A percentile compares a stretch with the other conserved stretches of the same genome.
Conservation (phyloP, 768 basidiomycete species). For the Russula foetens region DNA sequence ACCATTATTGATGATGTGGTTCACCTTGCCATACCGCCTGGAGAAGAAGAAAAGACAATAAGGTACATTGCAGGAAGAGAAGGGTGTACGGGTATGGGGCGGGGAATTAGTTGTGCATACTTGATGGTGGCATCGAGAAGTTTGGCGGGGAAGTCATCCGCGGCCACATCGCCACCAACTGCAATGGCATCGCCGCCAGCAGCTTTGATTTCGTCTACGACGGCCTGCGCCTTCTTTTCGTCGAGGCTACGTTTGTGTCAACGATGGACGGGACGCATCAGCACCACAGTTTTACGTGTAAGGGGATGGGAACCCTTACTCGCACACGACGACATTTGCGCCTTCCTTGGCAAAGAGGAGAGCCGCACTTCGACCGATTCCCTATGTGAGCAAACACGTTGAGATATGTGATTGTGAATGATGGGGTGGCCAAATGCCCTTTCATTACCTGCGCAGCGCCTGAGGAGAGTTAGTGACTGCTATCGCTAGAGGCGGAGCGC, state of each 20-base stretch:
- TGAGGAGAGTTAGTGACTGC: slow-evolving; percentile 22
- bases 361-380: slow-evolving; percentile 70
- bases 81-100: background rate
- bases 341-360: slow-evolving; percentile 78
- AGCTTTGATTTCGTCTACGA: slow-evolving; percentile 65
- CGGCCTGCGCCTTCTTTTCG: slow-evolving; percentile 52
- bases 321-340: slow-evolving; percentile 79
- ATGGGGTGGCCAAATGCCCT: background rate
- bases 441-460: slow-evolving; percentile 64
- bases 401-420: slow-evolving; percentile 14
- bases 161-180: slow-evolving; percentile 73
- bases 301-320: slow-evolving; percentile 37
- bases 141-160: slow-evolving; percentile 75
- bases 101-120: slow-evolving; percentile 37
- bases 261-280: slow-evolving; percentile 1
- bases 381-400: slow-evolving; percentile 33
- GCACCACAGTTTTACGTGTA: slow-evolving; percentile 7
- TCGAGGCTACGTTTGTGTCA: slow-evolving; percentile 47
- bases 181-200: slow-evolving; percentile 66
- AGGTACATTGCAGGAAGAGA: background rate
- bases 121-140: slow-evolving; percentile 68
- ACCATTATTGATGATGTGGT: slow-evolving; percentile 83
- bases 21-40: slow-evolving; percentile 76
- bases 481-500: slow-evolving; percentile 6
- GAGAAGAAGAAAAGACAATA: background rate